Base-by-base conservation (phyloP, 495 filamentous ascomycete genomes). In the Jackrogersella minutella region DNA sequence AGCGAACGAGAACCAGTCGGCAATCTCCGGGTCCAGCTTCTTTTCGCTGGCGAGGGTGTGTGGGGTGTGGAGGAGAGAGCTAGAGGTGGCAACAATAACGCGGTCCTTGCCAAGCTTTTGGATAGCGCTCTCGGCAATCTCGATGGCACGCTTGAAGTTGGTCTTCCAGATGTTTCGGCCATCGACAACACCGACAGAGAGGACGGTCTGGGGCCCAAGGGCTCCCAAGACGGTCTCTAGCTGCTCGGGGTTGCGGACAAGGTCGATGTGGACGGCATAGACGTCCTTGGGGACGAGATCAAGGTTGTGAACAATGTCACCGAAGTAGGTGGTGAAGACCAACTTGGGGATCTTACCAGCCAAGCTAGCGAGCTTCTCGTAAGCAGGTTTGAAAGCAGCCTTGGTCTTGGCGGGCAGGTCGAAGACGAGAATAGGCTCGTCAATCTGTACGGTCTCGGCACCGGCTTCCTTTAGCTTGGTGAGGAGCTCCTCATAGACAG, bases 131-230 rank as follows among this genome's bases (percentile, higher is more conserved):
- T 97, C 90, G 68, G 94, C 88, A 72, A 85, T 86, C 82, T 91
- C 92, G 69, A 97, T 93, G 66, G 94, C 92, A 72, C 86, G 86
- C 85, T 93, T 87, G 80, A 96, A 90, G 87, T 97, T 92, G 81
- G 92, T 97, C 92, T 99, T 98, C 95, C 95, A 99, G 87, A 99
- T 99, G 86, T 99, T 99, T 75, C 95, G 91, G 71, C 95, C 96
- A 73, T 98, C 93, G 66, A 99, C 95, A 69, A 99, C 89, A 89
- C 95, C 95, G 70, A 86, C 87, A 56, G 96, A 98, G 60, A 99
- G 90, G 58, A 88, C 80, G 81, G 97, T 95, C 73, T 91, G 90
- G 64, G 91, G 83, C 71, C 93, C 92, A 54, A 97, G 87, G 66
- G 88, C 85, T 64, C 77, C 82, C 55, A 91, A 74, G 73, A 97